These are phyloP conservation scores for Citrus glauca DNA, from an alignment of 345 rosid species.

Conservation along the genomic window DNA sequence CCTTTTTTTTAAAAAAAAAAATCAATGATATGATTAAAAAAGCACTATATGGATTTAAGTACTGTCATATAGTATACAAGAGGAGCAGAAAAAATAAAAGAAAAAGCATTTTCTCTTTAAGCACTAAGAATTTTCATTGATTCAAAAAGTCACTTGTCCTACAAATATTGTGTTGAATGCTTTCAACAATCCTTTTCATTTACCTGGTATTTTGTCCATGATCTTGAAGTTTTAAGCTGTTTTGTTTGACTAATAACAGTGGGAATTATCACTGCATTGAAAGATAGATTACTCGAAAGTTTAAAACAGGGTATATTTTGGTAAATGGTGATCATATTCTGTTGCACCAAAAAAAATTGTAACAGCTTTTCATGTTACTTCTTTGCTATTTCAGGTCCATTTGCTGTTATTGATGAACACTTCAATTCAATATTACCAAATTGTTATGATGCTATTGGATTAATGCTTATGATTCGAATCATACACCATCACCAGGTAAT, in stretches of 20 bases:
- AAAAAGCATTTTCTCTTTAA: background rate
- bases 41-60: background rate
- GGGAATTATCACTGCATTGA: background rate
- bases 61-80: background rate
- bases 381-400: slow-evolving; percentile 67
- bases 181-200: background rate
- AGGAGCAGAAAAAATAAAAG: background rate
- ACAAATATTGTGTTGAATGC: background rate
- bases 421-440: slow-evolving; percentile 78
- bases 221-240: background rate
- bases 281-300: background rate
- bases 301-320: background rate
- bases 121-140: background rate
- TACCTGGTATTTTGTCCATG: background rate
- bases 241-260: background rate
- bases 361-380: slow-evolving; percentile 2
- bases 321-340: background rate
- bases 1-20: background rate
- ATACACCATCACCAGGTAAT: slow-evolving; percentile 94
- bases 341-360: background rate
- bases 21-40: background rate
- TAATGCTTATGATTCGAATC: slow-evolving; percentile 97
- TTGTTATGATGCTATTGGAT: slow-evolving; percentile 94
- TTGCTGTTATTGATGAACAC: slow-evolving; percentile 94
- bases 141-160: background rate